Evolutionary conservation across 805 yeast species (phyloP), one percentile per base, ranked within the genome.

Genomic region (Teunomyces tritomae): DNA sequence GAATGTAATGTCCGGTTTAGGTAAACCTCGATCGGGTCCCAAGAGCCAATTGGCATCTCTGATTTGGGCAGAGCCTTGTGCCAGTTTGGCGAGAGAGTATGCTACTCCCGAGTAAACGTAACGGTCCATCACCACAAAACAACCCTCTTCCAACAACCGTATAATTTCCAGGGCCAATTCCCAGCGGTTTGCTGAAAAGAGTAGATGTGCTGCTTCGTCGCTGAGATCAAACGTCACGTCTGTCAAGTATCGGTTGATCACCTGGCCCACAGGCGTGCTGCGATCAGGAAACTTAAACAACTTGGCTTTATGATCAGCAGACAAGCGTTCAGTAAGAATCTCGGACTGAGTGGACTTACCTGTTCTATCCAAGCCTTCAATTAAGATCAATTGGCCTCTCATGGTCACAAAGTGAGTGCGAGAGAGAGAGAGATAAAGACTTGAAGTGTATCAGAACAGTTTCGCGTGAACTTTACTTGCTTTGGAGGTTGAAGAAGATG

Each of bases 151-250:
- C 14, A 90, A 63, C 9, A 70, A 59, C 1, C 59, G 47, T 8
- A 67, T 60, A 4, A 94, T 81, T 3, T 64, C 62, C 1, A 70
- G 64, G 1, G 75, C 77, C 17, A 81, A 57, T 63, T 94, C 99
- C 99, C 99, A 94, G 53, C 99, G 71, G 59, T 94, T 94, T 1
- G 98, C 97, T 55, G 90, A 82, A 64, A 94, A 94, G 29, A 94
- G 69, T 20, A 94, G 71, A 65, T 94, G 99, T 4, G 90, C 85
- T 0, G 96, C 74, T 62, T 89, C 84, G 59, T 91, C 96, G 13
- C 83, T 78, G 14, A 90, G 63, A 6, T 66, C 52, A 50, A 78
- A 77, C 1, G 63, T 48, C 17, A 70, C 67, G 53, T 82, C 76
- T 0, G 79, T 76, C 26, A 94, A 72, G 62, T 90, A 94, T 46